Evolutionary conservation across 2,329 filamentous ascomycete species (phyloP).

Genomic region (Penicillium sp.): DNA sequence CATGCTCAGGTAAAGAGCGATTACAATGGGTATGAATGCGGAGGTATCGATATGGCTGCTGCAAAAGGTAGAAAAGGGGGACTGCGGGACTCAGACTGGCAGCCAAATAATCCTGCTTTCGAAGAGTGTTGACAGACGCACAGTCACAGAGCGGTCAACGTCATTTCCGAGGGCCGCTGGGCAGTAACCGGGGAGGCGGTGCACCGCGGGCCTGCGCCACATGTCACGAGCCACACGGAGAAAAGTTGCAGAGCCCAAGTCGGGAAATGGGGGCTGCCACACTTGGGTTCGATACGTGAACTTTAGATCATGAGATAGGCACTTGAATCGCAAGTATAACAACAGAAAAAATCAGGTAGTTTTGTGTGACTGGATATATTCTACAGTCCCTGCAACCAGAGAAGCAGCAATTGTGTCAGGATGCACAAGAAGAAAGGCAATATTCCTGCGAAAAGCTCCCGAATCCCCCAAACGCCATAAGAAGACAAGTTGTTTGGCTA

Average conservation of each 20-base stretch:
- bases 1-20: constrained; percentile 33
- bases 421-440: constrained; percentile 42
- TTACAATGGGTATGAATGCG: constrained; percentile 1
- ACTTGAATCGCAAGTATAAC: constrained; percentile 3
- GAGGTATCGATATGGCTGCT: not conserved
- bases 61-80: constrained; percentile 15
- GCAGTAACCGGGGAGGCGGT: constrained; percentile 24
- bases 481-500: constrained; percentile 38
- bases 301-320: not conserved
- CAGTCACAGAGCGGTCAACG: constrained; percentile 37
- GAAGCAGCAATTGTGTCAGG: constrained; percentile 37
- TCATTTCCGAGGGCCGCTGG: constrained; percentile 33
- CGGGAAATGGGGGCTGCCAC: not conserved
- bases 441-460: constrained; percentile 43
- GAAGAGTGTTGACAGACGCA: constrained; percentile 37
- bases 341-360: constrained; percentile 13
- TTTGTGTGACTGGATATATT: constrained; percentile 35
- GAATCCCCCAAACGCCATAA: constrained; percentile 48
- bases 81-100: constrained; percentile 19
- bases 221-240: constrained; percentile 27
- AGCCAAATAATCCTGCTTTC: constrained; percentile 29
- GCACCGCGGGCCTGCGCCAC: constrained; percentile 25
- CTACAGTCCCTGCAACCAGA: constrained; percentile 33
- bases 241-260: constrained; percentile 8
- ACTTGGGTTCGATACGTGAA: not conserved